These are phyloP conservation scores for Solanum etuberosum DNA, from an alignment of 257 asterid genomes.

Conservation along the genomic window DNA sequence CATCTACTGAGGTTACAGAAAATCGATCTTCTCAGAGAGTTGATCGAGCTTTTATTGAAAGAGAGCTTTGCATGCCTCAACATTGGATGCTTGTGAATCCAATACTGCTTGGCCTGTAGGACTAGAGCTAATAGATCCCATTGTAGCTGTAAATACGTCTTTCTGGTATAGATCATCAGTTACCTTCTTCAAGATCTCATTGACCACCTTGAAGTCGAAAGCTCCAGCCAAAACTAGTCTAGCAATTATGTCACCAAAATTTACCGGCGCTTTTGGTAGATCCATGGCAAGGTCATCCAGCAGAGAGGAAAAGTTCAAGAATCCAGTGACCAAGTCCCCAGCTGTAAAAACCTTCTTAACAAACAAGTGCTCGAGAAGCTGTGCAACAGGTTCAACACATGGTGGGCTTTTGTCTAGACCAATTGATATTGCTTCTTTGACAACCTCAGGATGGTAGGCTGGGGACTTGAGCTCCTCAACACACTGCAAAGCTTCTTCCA, in stretches of 20 bases:
- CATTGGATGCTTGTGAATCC: constrained; percentile 56
- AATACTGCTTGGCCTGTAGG: constrained; percentile 37
- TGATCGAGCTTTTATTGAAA: constrained; percentile 22
- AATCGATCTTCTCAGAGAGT: not conserved
- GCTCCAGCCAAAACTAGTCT: constrained; percentile 43
- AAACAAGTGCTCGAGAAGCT: constrained; percentile 52
- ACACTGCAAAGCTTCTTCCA: constrained; percentile 79
- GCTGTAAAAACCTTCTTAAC: constrained; percentile 36
- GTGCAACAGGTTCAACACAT: constrained; percentile 39
- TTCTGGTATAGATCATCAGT: constrained; percentile 54
- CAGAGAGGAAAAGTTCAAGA: constrained; percentile 30
- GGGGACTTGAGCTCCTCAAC: constrained; percentile 78
- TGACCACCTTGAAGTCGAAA: constrained; percentile 50
- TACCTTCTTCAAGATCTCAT: constrained; percentile 45
- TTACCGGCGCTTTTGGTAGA: constrained; percentile 78
- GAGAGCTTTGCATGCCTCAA: constrained; percentile 54
- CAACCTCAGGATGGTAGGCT: constrained; percentile 61
- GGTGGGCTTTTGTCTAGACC: constrained; percentile 83
- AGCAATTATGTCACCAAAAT: constrained; percentile 73
- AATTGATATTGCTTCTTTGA: constrained; percentile 56
- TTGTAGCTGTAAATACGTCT: constrained; percentile 32
- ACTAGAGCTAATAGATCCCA: constrained; percentile 25
- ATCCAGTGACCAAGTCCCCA: constrained; percentile 39
- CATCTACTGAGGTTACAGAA: constrained; percentile 13
- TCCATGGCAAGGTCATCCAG: constrained; percentile 87